Base-by-base conservation (phyloP, 768 basidiomycete genomes). In the Zangia roseola region DNA sequence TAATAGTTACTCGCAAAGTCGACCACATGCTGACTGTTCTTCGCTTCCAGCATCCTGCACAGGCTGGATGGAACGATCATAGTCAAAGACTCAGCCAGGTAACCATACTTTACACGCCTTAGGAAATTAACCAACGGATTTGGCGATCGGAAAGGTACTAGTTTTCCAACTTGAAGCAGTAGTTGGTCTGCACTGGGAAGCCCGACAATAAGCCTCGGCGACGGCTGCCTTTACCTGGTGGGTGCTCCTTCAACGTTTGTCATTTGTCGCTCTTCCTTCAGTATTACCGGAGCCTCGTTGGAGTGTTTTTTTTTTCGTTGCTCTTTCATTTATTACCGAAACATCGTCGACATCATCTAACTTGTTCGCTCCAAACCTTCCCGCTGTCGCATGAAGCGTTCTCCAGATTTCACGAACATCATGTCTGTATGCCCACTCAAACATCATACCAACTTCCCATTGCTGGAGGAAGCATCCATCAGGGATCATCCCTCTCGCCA, bases 321-420 rank as follows among this genome's bases (percentile, higher is more conserved):
- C 41, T 24, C 41, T 49, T 52, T 48, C 20, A 23, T 45, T 46
- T 19, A 7, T n/a, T 34, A 43, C 46, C n/a, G 38, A 37, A 52
- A 43, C 43, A 41, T 26, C 33, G 33, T 54, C 39, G 50, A 43
- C 45, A 38, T 28, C 31, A 21, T 54, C 39, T 45, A 35, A 36
- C 52, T 36, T 35, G 24, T 46, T 51, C 13, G 31, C 43, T 31
- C 8, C 28, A 40, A 19, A 25, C 33, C 24, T 34, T 5, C 37
- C 40, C 47, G 26, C 43, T 31, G 10, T 38, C 20, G 12, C 39
- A 37, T 30, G 31, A 50, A 64, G 59, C 24, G 25, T 42, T 40
- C 45, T 10, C 56, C 52, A 52, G 49, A 26, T 50, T 53, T 54
- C 16, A 58, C 49, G 62, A 61, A 45, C 47, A 5, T 56, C 40